Evolutionary conservation across 2,329 filamentous ascomycete species (phyloP), one percentile per base, ranked within the genome.

Genomic region (Pseudonectria buxi): DNA sequence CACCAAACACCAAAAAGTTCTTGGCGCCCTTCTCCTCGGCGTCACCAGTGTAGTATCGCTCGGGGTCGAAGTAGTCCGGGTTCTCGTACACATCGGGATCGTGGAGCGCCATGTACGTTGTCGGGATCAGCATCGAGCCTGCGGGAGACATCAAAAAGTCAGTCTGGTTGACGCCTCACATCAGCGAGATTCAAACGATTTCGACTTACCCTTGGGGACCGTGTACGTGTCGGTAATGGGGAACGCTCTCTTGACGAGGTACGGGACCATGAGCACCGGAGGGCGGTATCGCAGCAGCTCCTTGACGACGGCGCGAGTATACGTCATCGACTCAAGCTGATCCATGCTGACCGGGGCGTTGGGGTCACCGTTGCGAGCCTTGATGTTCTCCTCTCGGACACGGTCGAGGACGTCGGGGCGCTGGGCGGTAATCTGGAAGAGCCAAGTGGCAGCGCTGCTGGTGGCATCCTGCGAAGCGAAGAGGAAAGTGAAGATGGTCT

Each of bases 381-480:
- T 70, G 45, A 90, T 65, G 65, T 95, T 94, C 70, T 98, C 92
- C 56, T 94, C 88, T 30, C 90, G 86, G 37, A 98, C 77, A 52
- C 86, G 86, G 56, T 90, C 85, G 36, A 96, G 73, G 35, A 94
- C 73, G 41, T 96, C 90, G n/a, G 90, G 90, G 46, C 88, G 83
- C 66, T 96, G 87, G 30, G 92, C 89, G 69, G 87, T 81, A 54
- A 87, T 76, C 68, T 98, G 92, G 74, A 95, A 95, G 46, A 96
- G 68, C 88, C 92, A 96, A 35, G 89, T 95, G 54, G 77, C 80
- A 43, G 92, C 90, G 55, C 86, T 94, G 66, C 84, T 92, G 44
- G 92, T 95, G 47, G 92, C 92, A 62, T 98, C 92, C 66, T 96
- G 92, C 4, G 89, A 95, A 42, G 92, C 90, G 64, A 96, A 96